Conservation (phyloP, 2,329 filamentous ascomycete species). For the Thielaviopsis populi region DNA sequence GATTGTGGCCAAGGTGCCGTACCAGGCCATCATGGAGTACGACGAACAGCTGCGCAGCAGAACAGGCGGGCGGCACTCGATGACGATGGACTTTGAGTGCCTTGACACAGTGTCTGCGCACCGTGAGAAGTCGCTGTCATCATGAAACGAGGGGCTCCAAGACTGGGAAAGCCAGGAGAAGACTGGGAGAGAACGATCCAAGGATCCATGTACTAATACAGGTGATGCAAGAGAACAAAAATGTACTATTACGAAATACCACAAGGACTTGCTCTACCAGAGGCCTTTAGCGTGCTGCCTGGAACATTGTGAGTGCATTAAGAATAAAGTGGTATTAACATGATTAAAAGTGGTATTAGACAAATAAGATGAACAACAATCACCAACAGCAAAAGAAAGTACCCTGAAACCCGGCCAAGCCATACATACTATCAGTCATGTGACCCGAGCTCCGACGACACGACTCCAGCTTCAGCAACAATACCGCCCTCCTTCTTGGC, state of each 20-base stretch:
- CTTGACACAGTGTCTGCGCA: constrained; percentile 41
- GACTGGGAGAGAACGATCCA: background rate
- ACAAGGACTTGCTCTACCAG: background rate
- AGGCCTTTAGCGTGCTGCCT: background rate
- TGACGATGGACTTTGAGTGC: constrained; percentile 44
- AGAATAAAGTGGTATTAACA: background rate
- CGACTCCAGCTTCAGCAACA: background rate
- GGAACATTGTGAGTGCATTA: background rate
- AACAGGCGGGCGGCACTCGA: constrained; percentile 61
- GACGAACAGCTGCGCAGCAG: constrained; percentile 75
- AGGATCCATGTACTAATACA: background rate
- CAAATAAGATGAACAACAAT: background rate
- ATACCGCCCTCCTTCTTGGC: background rate
- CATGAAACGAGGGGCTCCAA: background rate
- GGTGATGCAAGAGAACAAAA: background rate
- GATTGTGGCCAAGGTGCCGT: constrained; percentile 73
- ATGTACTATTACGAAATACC: background rate
- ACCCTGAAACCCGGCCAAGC: background rate
- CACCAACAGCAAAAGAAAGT: background rate
- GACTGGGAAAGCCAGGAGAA: background rate
- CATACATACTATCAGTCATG: background rate
- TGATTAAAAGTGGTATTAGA: background rate
- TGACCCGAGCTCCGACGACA: background rate
- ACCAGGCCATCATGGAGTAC: constrained; percentile 96
- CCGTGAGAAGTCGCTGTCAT: constrained; percentile 35